Base-by-base conservation (phyloP, 2,329 filamentous ascomycete genomes). In the Pyrenophora teres region DNA sequence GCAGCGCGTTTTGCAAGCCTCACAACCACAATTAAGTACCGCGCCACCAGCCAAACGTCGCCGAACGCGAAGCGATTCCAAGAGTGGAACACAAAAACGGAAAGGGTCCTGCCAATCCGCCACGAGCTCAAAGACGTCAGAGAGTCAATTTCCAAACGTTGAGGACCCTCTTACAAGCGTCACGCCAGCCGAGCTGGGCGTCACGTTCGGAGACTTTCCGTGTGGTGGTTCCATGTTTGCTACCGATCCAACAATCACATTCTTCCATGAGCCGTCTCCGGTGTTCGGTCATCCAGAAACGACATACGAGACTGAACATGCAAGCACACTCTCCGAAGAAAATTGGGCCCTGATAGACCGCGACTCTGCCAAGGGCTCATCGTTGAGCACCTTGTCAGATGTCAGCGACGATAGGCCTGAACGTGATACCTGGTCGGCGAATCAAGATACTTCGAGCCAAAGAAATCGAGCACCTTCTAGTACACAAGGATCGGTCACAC, bases 181-280 rank as follows among this genome's bases (percentile, higher is more conserved):
- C 13, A 54, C 47, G 37, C 56, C 57, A 23, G 32, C 48, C n/a
- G 61, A 64, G 10, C 31, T 65, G n/a, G 64, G 60, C 4, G 32
- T 69, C 1, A 69, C 62, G 0, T 71, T 70, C 40, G 67, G 55
- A 7, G 67, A 69, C 42, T 69, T 71, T 37, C 60, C 69, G 6
- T 57, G 59, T 25, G 58, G 57, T 3, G 52, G 59, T 16, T 54
- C 59, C 6, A 44, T 50, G n/a, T 61, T 60, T 31, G 50, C 57
- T 12, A 16, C 52, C 19, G 50, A 54, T 27, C 37, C 35, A 5
- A 43, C 51, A 12, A 27, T 50, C 3, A 33, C 21, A n/a, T 27
- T 48, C 6, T 54, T 54, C 13, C 37, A 50, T 10, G 39, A 42
- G 6, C 45, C 42, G 6, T 41, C 51, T 13, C 31, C 47, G 4